Evolutionary conservation across 495 filamentous ascomycete genomes (phyloP).

Genomic region (Amphirosellinia nigrospora): DNA sequence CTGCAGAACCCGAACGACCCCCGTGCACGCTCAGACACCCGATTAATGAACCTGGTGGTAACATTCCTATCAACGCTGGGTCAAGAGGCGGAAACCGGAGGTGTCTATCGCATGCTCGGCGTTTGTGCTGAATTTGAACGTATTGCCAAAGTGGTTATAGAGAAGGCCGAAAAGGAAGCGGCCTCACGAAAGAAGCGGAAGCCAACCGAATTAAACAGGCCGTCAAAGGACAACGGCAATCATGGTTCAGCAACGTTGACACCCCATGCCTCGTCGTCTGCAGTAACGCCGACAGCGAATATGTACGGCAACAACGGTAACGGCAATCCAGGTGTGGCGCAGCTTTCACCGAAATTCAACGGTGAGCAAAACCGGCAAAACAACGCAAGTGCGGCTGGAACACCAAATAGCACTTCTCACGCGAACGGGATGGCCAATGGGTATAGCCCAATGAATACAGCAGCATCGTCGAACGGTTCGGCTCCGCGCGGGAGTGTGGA

Average conservation of each 20-base stretch:
- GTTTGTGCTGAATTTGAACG: constrained; percentile 95
- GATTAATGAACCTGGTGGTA: constrained; percentile 90
- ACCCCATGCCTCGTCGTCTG: constrained; percentile 31
- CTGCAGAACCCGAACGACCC: constrained; percentile 93
- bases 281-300: constrained; percentile 40
- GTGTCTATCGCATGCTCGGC: constrained; percentile 88
- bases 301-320: constrained; percentile 32
- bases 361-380: constrained; percentile 46
- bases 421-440: constrained; percentile 38
- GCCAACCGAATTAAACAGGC: constrained; percentile 54
- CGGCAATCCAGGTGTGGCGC: constrained; percentile 30
- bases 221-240: constrained; percentile 30
- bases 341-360: constrained; percentile 49
- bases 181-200: constrained; percentile 82
- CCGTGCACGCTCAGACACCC: constrained; percentile 84
- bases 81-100: constrained; percentile 80
- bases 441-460: constrained; percentile 46
- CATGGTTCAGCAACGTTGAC: constrained; percentile 23
- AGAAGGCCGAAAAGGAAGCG: constrained; percentile 84
- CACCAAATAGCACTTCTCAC: constrained; percentile 11
- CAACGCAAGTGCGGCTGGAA: constrained; percentile 25
- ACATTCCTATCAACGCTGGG: constrained; percentile 77
- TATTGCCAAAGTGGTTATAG: constrained; percentile 90
- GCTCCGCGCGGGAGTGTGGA: constrained; percentile 33
- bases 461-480: constrained; percentile 33